Base-by-base conservation (phyloP, 2,329 filamentous ascomycete genomes). In the Apiospora koreana region DNA sequence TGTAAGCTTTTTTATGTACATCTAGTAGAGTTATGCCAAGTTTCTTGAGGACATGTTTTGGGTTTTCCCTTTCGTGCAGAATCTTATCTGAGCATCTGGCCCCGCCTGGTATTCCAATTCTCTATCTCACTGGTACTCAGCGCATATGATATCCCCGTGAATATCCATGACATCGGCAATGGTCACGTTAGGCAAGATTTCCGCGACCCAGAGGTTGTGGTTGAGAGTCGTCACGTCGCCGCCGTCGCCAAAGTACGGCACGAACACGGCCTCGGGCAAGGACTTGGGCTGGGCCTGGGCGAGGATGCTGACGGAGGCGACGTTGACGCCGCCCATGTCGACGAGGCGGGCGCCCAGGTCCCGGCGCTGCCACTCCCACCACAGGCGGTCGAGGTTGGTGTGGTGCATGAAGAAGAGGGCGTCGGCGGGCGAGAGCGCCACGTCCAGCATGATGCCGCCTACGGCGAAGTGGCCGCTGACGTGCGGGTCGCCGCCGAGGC, bases 391-490 rank as follows among this genome's bases (percentile, higher is more conserved):
- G 2, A 79, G 72, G 14, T 79, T 77, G 50, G 73, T 71, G 1
- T 79, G 78, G 18, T 79, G 77, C 0, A 80, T 67, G 72, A 74
- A 79, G 67, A 79, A 79, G 0, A 80, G 46, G 28, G 76, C 75
- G 62, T 80, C 77, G 25, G 75, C 75, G 3, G 77, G 75, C 6
- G 70, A 75, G 0, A 58, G 16, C 28, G 43, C 31, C 2, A 48
- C 25, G 21, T 67, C 65, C 1, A 35, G 8, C 66, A 68, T 50
- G 42, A 25, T 68, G 31, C 66, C 45, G 25, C 66, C 45, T 8
- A 68, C 66, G 21, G 25, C 9, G 18, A 10, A 3, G 45, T 68
- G 66, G 18, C 66, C 45, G 2, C 43, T 23, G 7, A 48, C 25
- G 43, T 67, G 65, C 4, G 43, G 41, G 16, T n/a, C 28, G 43